Evolutionary conservation across 176 grass and related monocot genomes (phyloP), one percentile per base, ranked within the genome.

Genomic region (Rhynchospora pubera): DNA sequence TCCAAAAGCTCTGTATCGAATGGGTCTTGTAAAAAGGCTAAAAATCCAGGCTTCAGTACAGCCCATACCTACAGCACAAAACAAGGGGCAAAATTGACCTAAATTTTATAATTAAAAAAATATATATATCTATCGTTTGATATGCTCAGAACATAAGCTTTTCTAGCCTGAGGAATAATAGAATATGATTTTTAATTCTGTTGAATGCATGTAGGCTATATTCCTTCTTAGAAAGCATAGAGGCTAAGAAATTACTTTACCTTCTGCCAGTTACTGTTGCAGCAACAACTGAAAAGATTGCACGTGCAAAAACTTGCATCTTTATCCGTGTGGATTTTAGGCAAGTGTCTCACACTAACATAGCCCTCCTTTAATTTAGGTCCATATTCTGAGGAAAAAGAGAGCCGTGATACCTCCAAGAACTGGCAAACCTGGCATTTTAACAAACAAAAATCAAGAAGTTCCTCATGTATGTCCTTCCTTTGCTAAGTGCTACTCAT

Each of bases 31-130:
- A 97, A 87, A 68, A 97, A 91, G 83, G 88, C 90, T 83, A 97
- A 89, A 68, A 97, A 97, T 80, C 93, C 90, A 45, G 93, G 90
- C 77, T 97, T 97, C 80, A 97, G 64, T 69, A 97, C 93, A 82
- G 88, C 93, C 93, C 93, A 97, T 61, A 97, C 90, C 93, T 97
- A 69, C 51, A 85, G 30, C 39, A 56, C 76, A 81, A 16, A 82
- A 74, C 58, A 82, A 68, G 28, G 56, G 30, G 44, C 24, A 77
- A 64, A 64, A 76, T 67, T 30, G 55, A 62, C 26, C 61, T 81
- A 52, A 2, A 62, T 74, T 80, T 63, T 59, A 65, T 6, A 2
- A 57, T 77, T 51, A 43, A 68, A 18, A n/a, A 10, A 81, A 30
- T 73, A 72, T 16, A 39, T 6, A 46, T 16, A 70, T 11, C 57